Base-by-base conservation (phyloP, 192 early-diverging fungal species). In the Phycomyces nitens region DNA sequence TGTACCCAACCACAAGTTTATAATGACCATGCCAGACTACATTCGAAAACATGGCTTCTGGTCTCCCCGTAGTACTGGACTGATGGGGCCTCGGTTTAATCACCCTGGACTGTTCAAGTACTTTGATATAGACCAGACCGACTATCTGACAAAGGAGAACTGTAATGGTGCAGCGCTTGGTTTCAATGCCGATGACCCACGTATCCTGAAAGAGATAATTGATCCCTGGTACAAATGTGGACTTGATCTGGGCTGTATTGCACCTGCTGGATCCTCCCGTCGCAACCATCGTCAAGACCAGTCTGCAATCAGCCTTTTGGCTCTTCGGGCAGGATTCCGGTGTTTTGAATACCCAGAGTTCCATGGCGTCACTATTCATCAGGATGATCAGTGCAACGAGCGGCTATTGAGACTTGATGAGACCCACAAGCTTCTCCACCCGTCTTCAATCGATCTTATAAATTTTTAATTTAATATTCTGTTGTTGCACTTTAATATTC, bases 231-330 rank as follows among this genome's bases (percentile, higher is more conserved):
- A 71, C 42, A 52, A 65, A 0, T 82, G 77, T 64, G 78, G 75
- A 27, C 18, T 54, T 1, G 60, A 56, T 51, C 69, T 77, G 55
- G 64, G 56, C 3, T 82, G 80, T 60, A 82, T 82, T 34, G 80
- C 80, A 5, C 80, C 80, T 3, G 24, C 26, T 49, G 80, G 80
- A 12, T 79, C 77, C 20, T 70, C 66, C 11, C 51, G 80, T 11
- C 29, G 44, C 16, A 82, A 82, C 55, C 80, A 82, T 62, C 72
- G 80, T 11, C 80, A 82, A 65, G 80, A 82, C 27, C 80, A 82
- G 51, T 66, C 80, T 4, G 77, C 75, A 21, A 53, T 82, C 49
- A 75, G 77, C 15, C 77, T 74, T 52, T 41, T 82, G 21, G 77
- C 69, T 49, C 71, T 74, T 61, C 68, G 40, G 24, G 50, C 53